Evolutionary conservation across 371 early-diverging fungal genomes (phyloP), one percentile per base, ranked within the genome.

Genomic region (Apophysomyces trapeziformis): DNA sequence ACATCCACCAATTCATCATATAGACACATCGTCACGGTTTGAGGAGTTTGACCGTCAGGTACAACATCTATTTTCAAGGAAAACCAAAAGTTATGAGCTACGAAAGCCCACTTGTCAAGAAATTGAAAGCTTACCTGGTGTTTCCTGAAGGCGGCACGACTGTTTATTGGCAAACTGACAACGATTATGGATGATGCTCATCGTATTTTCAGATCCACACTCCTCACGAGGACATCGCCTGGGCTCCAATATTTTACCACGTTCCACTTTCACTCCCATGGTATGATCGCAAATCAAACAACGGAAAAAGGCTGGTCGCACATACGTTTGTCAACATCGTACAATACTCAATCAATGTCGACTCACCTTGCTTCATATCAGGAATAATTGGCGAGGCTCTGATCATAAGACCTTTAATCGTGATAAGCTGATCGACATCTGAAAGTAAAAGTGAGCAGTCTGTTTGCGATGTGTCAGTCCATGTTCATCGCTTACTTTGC

Each of bases 21-120:
- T 60, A 93, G 69, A 59, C 94, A 92, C 71, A 99, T 69, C 0
- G 99, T 90, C 16, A 99, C 94, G 1, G 99, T 93, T 76, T 99
- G 96, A 21, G 99, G 99, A 3, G 99, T 99, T 73, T 99, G 97
- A 32, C 99, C 99, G 76, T 99, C 99, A 26, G 99, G 99, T 21
- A 99, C 95, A 44, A 89, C 85, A 77, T 99, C 99, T 91, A 65
- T 32, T 16, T 7, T 50, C 50, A 18, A 9, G 18, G 9, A 60
- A 43, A 57, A 72, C 21, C 57, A 44, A 35, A 36, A 54, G 45
- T 56, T 13, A 64, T 18, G 32, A 59, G 41, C 46, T 54, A 38
- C 56, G 9, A 35, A 56, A 26, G 16, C 21, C 16, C 39, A 14
- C 13, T 45, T 41, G 45, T 57, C 47, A 60, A 1, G 13, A 6